Conservation (phyloP, 2,329 filamentous ascomycete genomes). For the Neonectria neomacrospora region DNA sequence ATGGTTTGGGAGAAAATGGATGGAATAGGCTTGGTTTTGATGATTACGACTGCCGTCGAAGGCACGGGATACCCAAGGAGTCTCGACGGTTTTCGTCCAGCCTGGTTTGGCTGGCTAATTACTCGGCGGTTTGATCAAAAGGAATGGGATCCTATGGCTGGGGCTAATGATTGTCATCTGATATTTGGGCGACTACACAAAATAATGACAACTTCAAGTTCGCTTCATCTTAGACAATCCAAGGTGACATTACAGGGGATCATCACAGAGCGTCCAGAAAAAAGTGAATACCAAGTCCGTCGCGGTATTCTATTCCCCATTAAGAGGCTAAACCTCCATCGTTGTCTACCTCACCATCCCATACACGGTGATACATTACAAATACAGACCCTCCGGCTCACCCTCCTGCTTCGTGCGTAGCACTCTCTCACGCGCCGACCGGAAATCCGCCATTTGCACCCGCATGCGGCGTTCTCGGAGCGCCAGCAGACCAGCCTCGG, state of each 20-base stretch:
- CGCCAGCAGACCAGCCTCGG: conserved; percentile 93
- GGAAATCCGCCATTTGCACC: conserved; percentile 98
- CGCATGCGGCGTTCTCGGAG: conserved; percentile 95
- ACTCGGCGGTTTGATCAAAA: not conserved
- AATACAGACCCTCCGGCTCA: conserved; percentile 96
- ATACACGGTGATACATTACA: conserved; percentile 69
- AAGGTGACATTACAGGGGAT: not conserved
- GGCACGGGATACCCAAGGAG: conserved; percentile 9
- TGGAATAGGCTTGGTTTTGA: not conserved
- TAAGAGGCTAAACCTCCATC: conserved; percentile 30
- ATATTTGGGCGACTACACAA: not conserved
- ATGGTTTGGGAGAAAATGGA: conserved; percentile 6
- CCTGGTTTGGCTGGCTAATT: not conserved
- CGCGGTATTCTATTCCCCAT: conserved; percentile 37
- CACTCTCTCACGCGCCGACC: conserved; percentile 90
- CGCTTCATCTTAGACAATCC: not conserved
- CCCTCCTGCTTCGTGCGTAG: conserved; percentile 99
- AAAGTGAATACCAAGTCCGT: conserved; percentile 6
- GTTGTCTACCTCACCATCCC: conserved; percentile 36
- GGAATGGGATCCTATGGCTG: not conserved
- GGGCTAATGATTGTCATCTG: conserved; percentile 7
- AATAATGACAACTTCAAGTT: conserved; percentile 5
- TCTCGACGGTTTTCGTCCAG: not conserved
- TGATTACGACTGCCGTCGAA: not conserved
- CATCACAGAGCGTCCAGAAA: not conserved